Evolutionary conservation across 805 yeast species (phyloP), one percentile per base, ranked within the genome.

Genomic region (Metschnikowia lochheadii): DNA sequence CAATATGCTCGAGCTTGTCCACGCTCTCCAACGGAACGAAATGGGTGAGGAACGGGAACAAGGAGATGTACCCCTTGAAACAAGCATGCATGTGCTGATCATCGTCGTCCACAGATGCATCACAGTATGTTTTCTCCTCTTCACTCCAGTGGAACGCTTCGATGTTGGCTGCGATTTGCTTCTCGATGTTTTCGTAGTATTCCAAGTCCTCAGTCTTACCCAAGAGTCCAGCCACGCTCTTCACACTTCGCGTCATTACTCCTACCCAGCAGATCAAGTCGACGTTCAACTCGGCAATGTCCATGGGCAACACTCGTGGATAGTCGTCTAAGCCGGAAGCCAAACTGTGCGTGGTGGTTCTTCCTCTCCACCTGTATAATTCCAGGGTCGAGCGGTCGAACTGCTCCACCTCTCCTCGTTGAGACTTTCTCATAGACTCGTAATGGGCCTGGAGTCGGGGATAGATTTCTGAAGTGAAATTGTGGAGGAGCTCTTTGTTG

Each of bases 291-390:
- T 94, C 99, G 1, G 95, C 95, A 38, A 84, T 76, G 65, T 89
- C 96, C 2, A 95, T 92, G 6, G 79, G 81, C 26, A 73, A 70
- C 1, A 90, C 85, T 54, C 99, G 80, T 34, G 99, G 99, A 62
- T 91, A 94, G 63, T 94, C 99, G 67, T 94, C 99, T 35, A 94
- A 66, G 0, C 99, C 99, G 66, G 95, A 85, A 7, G 99, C 94
- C 48, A 92, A 74, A 64, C 96, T 87, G 61, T 89, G 97, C 3
- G 84, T 79, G 18, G 76, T 72, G 0, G 97, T 87, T 57, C 98
- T 81, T 5, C 98, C 99, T 51, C 89, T 79, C 99, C 99, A 94
- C 64, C 96, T 77, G 65, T 86, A 94, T 0, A 83, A 87, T 63
- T 90, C 96, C 6, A 65, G 62, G 47, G 59, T 62, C 10, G 54